phyloP scores from a whole-genome alignment of 495 filamentous ascomycete genomes.

The Evernia prunastri region DNA sequence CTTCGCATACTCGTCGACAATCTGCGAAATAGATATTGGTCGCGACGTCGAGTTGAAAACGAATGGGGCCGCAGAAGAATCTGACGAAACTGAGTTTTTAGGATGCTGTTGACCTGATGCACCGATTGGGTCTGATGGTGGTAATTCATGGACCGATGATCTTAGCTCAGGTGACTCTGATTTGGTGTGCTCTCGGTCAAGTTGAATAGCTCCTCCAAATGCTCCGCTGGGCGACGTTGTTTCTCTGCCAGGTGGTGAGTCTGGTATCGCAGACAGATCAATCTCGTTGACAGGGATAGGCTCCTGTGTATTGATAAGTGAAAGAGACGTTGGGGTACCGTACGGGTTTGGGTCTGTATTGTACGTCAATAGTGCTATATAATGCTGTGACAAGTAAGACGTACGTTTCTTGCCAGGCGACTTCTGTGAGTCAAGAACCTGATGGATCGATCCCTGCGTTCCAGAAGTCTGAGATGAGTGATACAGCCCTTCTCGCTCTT shows the following conservation, averaged over 20 bases:
- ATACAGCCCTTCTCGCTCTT: background rate
- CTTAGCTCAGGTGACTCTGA: constrained; percentile 24
- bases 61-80: too few relatives aligned
- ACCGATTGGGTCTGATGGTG: background rate
- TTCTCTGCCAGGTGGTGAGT: constrained; percentile 22
- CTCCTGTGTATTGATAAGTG: constrained; percentile 6
- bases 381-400: background rate
- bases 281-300: background rate
- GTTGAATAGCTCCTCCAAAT: background rate
- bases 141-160: constrained; percentile 10
- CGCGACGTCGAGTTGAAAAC: background rate
- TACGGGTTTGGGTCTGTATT: constrained; percentile 20
- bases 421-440: constrained; percentile 22
- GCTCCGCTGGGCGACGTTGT: background rate
- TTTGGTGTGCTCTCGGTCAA: constrained; percentile 17
- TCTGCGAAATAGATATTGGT: background rate
- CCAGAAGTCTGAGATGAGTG: constrained; percentile 1
- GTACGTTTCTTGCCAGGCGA: constrained; percentile 17
- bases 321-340: constrained; percentile 24
- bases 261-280: constrained; percentile 14
- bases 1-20: background rate
- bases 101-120: background rate
- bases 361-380: background rate
- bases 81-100: background rate
- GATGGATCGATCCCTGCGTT: constrained; percentile 15